A percentile compares a stretch with the other conserved stretches of the same genome.
phyloP scores from a whole-genome alignment of 2,329 filamentous ascomycete species.

The Mollisia scopiformis region DNA sequence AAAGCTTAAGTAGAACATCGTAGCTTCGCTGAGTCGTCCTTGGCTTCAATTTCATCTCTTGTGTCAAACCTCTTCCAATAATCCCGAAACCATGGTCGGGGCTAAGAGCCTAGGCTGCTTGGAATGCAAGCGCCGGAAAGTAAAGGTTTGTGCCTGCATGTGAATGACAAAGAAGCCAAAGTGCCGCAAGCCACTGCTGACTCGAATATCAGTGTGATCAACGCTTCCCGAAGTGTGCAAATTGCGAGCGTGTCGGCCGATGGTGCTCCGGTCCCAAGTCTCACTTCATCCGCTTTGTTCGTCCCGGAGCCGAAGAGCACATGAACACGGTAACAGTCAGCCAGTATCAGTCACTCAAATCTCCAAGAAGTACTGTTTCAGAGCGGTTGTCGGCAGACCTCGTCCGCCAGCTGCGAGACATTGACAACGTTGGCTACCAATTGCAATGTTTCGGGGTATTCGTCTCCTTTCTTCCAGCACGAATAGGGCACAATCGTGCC shows the following conservation, averaged over 20 bases:
- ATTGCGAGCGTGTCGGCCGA: neutral
- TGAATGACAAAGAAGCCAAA: neutral
- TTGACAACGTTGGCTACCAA: neutral
- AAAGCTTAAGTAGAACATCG: too few relatives aligned
- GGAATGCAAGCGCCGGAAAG: neutral
- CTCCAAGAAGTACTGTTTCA: neutral
- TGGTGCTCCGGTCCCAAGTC: neutral
- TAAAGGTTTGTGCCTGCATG: conserved; percentile 1
- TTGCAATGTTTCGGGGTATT: neutral
- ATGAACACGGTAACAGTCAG: neutral
- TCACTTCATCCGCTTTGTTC: neutral
- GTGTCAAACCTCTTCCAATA: neutral
- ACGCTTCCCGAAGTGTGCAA: conserved; percentile 1
- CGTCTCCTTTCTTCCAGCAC: neutral
- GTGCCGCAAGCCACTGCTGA: neutral
- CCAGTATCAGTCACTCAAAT: neutral
- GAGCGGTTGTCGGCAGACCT: neutral
- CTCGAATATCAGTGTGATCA: neutral
- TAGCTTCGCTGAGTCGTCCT: too few relatives aligned
- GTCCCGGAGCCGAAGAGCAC: neutral
- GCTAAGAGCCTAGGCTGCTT: neutral
- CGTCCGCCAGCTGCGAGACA: neutral
- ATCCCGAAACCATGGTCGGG: neutral
- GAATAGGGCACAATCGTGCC: neutral
- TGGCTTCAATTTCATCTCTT: too few relatives aligned